Conservation (phyloP, 129 eudicot genomes). For the Ambrosia trifida region DNA sequence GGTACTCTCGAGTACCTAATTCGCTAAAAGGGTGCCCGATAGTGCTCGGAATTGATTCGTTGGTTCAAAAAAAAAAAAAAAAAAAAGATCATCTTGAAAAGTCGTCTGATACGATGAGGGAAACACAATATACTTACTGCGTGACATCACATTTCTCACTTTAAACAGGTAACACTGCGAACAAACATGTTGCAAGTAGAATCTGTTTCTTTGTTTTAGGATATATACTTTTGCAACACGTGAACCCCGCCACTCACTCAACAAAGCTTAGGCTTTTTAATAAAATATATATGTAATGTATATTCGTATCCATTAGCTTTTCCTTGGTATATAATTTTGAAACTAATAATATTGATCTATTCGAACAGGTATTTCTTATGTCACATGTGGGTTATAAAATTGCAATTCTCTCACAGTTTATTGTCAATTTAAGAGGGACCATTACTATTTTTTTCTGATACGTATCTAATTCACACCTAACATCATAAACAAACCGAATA, state of each 20-base stretch:
- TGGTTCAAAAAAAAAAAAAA: too few relatives aligned
- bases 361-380: not conserved
- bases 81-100: too few relatives aligned
- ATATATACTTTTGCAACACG: not conserved
- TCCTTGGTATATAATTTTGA: not conserved
- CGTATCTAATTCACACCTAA: constrained; percentile 20
- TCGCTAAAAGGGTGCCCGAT: too few relatives aligned
- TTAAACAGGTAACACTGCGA: not conserved
- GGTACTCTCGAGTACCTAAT: too few relatives aligned
- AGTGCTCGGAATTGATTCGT: too few relatives aligned
- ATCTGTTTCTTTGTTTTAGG: not conserved
- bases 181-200: constrained; percentile 8
- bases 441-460: constrained; percentile 9
- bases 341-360: not conserved
- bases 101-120: too few relatives aligned
- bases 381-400: not conserved
- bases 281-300: not conserved
- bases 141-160: not conserved
- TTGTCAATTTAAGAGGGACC: not conserved
- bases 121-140: too few relatives aligned
- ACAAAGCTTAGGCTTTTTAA: not conserved
- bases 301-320: not conserved
- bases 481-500: not conserved
- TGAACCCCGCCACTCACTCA: not conserved
- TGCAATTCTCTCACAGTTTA: not conserved